A percentile compares a stretch with the other conserved stretches of the same genome.
Conservation (phyloP, 257 asterid species). For the Rauvolfia tetraphylla region DNA sequence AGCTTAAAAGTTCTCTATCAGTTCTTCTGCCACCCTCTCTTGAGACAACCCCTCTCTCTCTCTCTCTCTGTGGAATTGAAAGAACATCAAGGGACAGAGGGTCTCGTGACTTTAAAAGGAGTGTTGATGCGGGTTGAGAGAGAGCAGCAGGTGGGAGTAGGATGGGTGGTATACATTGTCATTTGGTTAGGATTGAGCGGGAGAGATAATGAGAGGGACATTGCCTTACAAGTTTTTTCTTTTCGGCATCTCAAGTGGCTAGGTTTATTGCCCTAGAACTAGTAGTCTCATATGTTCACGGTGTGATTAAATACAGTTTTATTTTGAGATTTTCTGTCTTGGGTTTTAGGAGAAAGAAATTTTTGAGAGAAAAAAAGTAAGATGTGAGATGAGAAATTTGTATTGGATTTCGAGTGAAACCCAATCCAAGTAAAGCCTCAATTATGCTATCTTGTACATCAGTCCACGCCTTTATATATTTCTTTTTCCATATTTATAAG, state of each 20-base stretch:
- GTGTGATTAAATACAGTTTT: too few relatives aligned
- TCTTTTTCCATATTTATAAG: not conserved
- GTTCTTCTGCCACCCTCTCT: constrained; percentile 63
- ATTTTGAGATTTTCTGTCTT: too few relatives aligned
- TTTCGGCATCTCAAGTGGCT: constrained; percentile 21
- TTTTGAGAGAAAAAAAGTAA: too few relatives aligned
- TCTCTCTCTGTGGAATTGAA: constrained; percentile 45
- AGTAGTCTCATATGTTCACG: constrained; percentile 27
- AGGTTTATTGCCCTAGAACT: constrained; percentile 46
- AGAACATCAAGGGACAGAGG: constrained; percentile 35
- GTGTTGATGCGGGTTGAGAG: constrained; percentile 5
- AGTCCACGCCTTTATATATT: constrained; percentile 9
- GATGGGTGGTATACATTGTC: constrained; percentile 17
- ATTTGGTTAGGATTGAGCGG: constrained; percentile 38
- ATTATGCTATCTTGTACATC: not conserved
- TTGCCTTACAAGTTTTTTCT: constrained; percentile 27
- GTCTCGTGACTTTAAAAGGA: constrained; percentile 67
- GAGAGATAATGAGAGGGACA: constrained; percentile 48
- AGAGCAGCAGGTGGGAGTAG: constrained; percentile 1
- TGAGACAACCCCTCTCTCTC: constrained; percentile 43
- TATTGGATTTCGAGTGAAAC: too few relatives aligned
- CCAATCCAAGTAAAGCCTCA: too few relatives aligned
- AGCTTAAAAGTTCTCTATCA: constrained; percentile 58
- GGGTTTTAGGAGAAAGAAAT: too few relatives aligned
- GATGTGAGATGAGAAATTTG: too few relatives aligned